Percentiles rank a stretch among this genome's conserved stretches.
Evolutionary conservation across 2,329 filamentous ascomycete genomes (phyloP).

Genomic region (Penicillium italicum): DNA sequence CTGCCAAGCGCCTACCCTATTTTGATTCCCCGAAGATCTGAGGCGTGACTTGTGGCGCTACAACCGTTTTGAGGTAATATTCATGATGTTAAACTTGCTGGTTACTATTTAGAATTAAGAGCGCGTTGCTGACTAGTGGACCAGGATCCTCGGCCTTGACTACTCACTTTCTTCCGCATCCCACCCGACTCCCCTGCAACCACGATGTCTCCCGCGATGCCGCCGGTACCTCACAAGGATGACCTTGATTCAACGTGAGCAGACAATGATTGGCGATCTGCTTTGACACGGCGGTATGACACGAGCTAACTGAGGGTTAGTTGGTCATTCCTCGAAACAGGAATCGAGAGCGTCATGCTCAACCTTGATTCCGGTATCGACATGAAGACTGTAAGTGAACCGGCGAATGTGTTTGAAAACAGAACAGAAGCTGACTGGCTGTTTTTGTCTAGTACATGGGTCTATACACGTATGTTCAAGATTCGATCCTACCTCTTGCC

Average conservation of each 20-base stretch:
- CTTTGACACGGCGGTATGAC: neutral
- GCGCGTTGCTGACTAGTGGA: neutral
- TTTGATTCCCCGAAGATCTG: constrained; percentile 3
- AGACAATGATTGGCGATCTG: neutral
- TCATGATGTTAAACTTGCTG: neutral
- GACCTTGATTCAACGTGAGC: constrained; percentile 61
- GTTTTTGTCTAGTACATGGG: constrained; percentile 71
- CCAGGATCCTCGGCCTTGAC: constrained; percentile 2
- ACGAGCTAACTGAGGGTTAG: constrained; percentile 45
- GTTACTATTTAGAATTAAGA: neutral
- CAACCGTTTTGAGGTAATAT: constrained; percentile 7
- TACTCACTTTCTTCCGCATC: neutral
- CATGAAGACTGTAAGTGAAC: constrained; percentile 66
- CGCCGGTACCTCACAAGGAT: constrained; percentile 53
- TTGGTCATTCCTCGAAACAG: constrained; percentile 84
- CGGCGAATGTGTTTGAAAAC: neutral
- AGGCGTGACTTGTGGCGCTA: constrained; percentile 18
- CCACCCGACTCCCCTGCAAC: constrained; percentile 6
- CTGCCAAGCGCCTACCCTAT: neutral
- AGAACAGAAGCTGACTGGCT: constrained; percentile 13
- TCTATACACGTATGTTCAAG: constrained; percentile 69
- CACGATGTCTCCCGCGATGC: constrained; percentile 39
- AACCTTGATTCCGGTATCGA: constrained; percentile 90
- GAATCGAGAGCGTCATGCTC: constrained; percentile 90
- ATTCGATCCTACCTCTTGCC: constrained; percentile 21